A percentile compares a stretch with the other conserved stretches of the same genome.
Evolutionary conservation across 2,329 filamentous ascomycete genomes (phyloP).

Genomic region (Xylaria sp.): DNA sequence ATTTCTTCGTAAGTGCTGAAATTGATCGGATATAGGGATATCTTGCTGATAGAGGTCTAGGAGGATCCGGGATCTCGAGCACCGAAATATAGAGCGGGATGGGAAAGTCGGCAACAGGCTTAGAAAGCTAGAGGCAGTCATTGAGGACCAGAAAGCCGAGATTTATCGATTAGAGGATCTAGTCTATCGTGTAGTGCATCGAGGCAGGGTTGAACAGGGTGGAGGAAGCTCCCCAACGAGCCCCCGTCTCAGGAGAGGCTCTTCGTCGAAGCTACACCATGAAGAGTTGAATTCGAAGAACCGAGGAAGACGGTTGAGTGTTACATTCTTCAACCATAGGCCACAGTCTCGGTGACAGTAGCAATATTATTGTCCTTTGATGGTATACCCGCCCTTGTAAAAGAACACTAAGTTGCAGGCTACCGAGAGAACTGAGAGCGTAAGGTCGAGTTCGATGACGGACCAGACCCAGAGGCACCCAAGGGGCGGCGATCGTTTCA

Average conservation of each 20-base stretch:
- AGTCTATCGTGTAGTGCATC: slow-evolving; percentile 32
- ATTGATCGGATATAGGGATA: background rate
- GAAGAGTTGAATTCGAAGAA: slow-evolving; percentile 6
- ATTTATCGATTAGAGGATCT: slow-evolving; percentile 35
- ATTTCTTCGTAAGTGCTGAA: slow-evolving; percentile 43
- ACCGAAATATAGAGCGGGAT: slow-evolving; percentile 36
- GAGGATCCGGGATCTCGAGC: slow-evolving; percentile 42
- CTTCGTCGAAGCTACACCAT: slow-evolving; percentile 9
- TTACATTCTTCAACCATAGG: slow-evolving; percentile 5
- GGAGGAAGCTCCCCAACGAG: slow-evolving; percentile 10
- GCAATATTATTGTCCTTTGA: slow-evolving; percentile 36
- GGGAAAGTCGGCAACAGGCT: slow-evolving; percentile 35
- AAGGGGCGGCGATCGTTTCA: slow-evolving; percentile 88
- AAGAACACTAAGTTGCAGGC: slow-evolving; percentile 49
- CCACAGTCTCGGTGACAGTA: background rate
- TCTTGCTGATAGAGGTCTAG: slow-evolving; percentile 18
- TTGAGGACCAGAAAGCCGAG: slow-evolving; percentile 32
- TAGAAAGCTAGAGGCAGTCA: slow-evolving; percentile 29
- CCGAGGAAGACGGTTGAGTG: slow-evolving; percentile 7
- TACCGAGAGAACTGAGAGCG: slow-evolving; percentile 63
- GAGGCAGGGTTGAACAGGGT: slow-evolving; percentile 13
- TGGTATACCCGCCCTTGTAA: slow-evolving; percentile 52
- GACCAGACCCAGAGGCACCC: slow-evolving; percentile 94
- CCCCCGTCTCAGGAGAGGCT: slow-evolving; percentile 9
- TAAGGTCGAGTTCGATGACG: slow-evolving; percentile 80